These are phyloP conservation scores for Umbelopsis sp. DNA, from an alignment of 192 early-diverging fungal species.

Conservation along the genomic window DNA sequence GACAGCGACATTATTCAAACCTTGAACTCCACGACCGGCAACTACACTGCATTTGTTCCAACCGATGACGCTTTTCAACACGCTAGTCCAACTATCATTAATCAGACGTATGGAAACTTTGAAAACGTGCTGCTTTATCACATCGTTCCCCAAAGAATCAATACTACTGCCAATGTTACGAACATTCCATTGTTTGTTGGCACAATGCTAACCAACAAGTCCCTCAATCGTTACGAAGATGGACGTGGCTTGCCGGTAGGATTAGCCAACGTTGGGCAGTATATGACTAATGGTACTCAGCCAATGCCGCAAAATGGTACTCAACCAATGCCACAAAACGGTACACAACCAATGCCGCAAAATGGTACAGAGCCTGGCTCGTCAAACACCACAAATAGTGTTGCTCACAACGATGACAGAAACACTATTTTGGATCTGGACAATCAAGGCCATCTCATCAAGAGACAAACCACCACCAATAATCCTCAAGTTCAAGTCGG, in stretches of 20 bases:
- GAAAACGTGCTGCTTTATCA: conserved; percentile 22
- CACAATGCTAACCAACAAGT: conserved; percentile 18
- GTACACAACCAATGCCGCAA: too few species aligned
- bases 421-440: not conserved
- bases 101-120: not conserved
- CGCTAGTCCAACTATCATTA: not conserved
- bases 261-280: too few species aligned
- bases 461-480: not conserved
- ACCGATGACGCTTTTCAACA: not conserved
- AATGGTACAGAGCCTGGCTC: too few species aligned
- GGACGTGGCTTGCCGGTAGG: too few species aligned
- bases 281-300: not conserved
- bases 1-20: not conserved
- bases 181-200: not conserved
- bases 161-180: not conserved
- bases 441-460: not conserved
- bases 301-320: not conserved
- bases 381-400: too few species aligned
- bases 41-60: conserved; percentile 24
- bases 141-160: not conserved
- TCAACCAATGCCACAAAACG: too few species aligned
- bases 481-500: conserved; percentile 17
- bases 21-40: conserved; percentile 9
- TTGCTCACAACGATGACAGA: too few species aligned
- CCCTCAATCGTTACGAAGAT: not conserved